phyloP scores from a whole-genome alignment of 2,329 filamentous ascomycete genomes.

The Sporothrix brasiliensis region DNA sequence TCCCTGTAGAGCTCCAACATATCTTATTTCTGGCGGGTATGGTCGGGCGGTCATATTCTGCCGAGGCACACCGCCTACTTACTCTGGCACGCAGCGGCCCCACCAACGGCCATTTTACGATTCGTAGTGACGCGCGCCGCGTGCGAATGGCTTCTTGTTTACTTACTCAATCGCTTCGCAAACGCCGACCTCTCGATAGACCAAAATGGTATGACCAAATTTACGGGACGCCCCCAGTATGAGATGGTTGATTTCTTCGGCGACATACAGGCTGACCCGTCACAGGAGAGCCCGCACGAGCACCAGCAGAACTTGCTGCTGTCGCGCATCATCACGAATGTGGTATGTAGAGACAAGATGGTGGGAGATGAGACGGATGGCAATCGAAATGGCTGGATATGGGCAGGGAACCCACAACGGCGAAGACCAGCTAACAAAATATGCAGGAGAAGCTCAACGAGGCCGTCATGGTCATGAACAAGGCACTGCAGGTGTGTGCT shows the following conservation, averaged over 20 bases:
- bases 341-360: slow-evolving; percentile 63
- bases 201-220: slow-evolving; percentile 16
- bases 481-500: slow-evolving; percentile 72
- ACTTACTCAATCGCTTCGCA: neutral
- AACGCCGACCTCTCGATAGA: neutral
- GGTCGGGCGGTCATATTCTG: slow-evolving; percentile 22
- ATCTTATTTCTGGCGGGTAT: neutral
- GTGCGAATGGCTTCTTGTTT: neutral
- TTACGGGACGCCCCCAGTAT: too few species aligned
- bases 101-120: neutral
- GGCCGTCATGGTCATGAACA: slow-evolving; percentile 89
- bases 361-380: neutral
- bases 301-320: slow-evolving; percentile 94
- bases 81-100: neutral
- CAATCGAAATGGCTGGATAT: too few species aligned
- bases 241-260: too few species aligned
- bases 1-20: slow-evolving; percentile 10
- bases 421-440: neutral
- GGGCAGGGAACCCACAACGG: neutral
- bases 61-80: slow-evolving; percentile 23
- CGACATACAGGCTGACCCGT: neutral
- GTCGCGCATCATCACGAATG: slow-evolving; percentile 94
- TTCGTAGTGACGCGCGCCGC: slow-evolving; percentile 21
- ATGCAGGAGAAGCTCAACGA: slow-evolving; percentile 94
- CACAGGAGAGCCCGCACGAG: slow-evolving; percentile 90